Conservation (phyloP, 2,329 filamentous ascomycete genomes). For the Fusarium sp. region DNA sequence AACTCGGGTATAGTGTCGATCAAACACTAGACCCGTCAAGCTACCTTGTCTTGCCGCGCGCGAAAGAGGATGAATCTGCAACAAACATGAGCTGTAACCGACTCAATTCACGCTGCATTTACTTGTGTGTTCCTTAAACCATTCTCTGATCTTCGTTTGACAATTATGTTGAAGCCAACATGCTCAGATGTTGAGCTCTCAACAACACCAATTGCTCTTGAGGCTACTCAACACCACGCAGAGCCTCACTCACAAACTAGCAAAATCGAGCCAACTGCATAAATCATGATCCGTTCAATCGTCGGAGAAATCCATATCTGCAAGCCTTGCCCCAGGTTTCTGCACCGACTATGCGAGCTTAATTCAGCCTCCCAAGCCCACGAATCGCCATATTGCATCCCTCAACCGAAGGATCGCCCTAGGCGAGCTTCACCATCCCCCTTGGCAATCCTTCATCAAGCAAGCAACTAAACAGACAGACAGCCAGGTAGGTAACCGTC, state of each 20-base stretch:
- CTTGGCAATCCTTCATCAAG: slow-evolving; percentile 1
- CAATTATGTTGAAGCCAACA: neutral
- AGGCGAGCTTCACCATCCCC: neutral
- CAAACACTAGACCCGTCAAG: neutral
- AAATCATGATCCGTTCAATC: neutral
- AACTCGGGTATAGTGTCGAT: slow-evolving; percentile 7
- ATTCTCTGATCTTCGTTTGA: neutral
- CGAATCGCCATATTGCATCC: neutral
- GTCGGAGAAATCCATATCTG: neutral
- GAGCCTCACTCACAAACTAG: neutral
- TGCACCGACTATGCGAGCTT: neutral
- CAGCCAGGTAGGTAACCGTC: neutral
- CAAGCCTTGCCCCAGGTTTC: neutral
- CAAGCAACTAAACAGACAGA: neutral
- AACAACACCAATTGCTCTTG: neutral
- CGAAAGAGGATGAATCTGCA: neutral
- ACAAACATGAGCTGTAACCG: neutral
- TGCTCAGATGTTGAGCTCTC: neutral
- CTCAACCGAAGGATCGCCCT: neutral
- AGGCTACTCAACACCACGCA: neutral
- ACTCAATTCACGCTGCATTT: neutral
- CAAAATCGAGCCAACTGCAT: neutral
- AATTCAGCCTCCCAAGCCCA: neutral
- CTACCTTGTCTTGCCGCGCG: neutral
- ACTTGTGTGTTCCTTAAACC: neutral